Evolutionary conservation across 352 stramenopile genomes (phyloP).

Genomic region (Phytophthora quininea): DNA sequence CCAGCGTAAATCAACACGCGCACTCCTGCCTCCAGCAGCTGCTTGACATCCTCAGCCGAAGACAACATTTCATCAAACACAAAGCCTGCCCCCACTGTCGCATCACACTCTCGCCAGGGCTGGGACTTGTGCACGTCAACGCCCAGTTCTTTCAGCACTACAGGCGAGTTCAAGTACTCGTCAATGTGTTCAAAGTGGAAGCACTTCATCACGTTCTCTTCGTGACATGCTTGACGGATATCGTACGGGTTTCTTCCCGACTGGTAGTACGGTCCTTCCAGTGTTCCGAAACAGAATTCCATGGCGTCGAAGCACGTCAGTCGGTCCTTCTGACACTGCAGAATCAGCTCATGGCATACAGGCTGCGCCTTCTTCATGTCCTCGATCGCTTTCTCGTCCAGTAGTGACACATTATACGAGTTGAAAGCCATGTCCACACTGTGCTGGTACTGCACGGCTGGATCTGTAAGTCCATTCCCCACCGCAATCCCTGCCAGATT

Average conservation of each 20-base stretch:
- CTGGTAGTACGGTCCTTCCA: slow-evolving; percentile 56
- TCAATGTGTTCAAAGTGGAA: slow-evolving; percentile 75
- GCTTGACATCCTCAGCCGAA: slow-evolving; percentile 86
- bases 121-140: slow-evolving; percentile 56
- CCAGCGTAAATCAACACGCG: slow-evolving; percentile 95
- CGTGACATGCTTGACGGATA: slow-evolving; percentile 59
- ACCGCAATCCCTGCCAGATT: slow-evolving; percentile 70
- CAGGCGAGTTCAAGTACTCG: slow-evolving; percentile 71
- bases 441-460: slow-evolving; percentile 69
- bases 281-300: slow-evolving; percentile 59
- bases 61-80: slow-evolving; percentile 94
- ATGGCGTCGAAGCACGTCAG: slow-evolving; percentile 50
- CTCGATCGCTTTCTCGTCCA: slow-evolving; percentile 43
- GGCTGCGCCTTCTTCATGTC: slow-evolving; percentile 63
- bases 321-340: slow-evolving; percentile 54
- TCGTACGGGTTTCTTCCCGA: slow-evolving; percentile 78
- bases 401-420: slow-evolving; percentile 69
- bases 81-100: slow-evolving; percentile 92
- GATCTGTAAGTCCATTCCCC: slow-evolving; percentile 77
- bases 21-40: slow-evolving; percentile 78
- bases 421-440: slow-evolving; percentile 77
- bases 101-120: slow-evolving; percentile 93
- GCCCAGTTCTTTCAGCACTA: slow-evolving; percentile 37
- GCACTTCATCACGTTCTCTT: slow-evolving; percentile 65
- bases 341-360: slow-evolving; percentile 60